Base-by-base conservation (phyloP, 2,329 filamentous ascomycete species). In the Exophiala phaeomuriformis region DNA sequence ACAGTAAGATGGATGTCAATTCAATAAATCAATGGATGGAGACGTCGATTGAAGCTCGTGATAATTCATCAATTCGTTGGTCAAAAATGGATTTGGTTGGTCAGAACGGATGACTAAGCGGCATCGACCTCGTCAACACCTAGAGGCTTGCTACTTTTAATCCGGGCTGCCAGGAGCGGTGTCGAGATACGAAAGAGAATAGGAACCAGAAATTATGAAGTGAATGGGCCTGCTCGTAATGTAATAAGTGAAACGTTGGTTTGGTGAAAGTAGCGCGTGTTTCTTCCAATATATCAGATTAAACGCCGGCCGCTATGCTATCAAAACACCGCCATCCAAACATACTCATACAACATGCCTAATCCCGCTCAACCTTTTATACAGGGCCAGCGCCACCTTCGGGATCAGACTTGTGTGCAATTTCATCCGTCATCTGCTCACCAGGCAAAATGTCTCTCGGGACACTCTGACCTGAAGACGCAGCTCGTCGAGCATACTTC, bases 401-500 rank as follows among this genome's bases (percentile, higher is more conserved):
- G 10, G 40, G n/a, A n/a, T n/a, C n/a, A n/a, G n/a, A n/a, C n/a
- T n/a, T n/a, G n/a, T 32, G 28, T 47, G 30, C 30, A 52, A 42
- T 29, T 54, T 51, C 29, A 19, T 12, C 27, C n/a, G 19, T 47
- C 32, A 41, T 27, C 44, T 31, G 42, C 42, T 32, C 29, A 3
- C 12, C 28, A 41, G 39, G 2, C 9, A 41, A 41, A 5, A 10
- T 5, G 4, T 12, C 19, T 27, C 39, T 5, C 4, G 12, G 12
- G 4, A 5, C 28, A 4, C 39, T 3, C 2, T 12, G 19, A 12
- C 12, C 39, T 7, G 39, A 27, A 27, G 42, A 31, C 4, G 3
- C 28, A 27, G n/a, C 45, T 56, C 62, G 67, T n/a, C 68, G 67
- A n/a, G 71, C 66, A 60, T 74, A 65, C 62, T 71, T 68, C 42